phyloP scores from a whole-genome alignment of 2,329 filamentous ascomycete species.

The Monilinia vaccinii-corymbosi region DNA sequence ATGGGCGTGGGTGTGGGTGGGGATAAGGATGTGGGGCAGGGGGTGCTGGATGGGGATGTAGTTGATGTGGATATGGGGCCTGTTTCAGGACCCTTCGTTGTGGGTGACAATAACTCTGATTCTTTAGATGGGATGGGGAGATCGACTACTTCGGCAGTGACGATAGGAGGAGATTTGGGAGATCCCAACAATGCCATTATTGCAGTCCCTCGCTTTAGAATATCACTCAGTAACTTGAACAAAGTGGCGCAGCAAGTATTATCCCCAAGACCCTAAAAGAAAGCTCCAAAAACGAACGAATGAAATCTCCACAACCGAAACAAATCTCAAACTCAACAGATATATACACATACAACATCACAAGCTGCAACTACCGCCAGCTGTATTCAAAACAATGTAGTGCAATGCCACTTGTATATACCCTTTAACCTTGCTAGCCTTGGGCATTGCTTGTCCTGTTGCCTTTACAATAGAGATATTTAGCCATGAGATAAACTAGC shows the following conservation, averaged over 20 bases:
- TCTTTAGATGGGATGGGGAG: not conserved
- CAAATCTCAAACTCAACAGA: not conserved
- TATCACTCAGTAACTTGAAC: not conserved
- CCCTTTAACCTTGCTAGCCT: not conserved
- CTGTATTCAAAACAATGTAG: not conserved
- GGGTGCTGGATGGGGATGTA: not conserved
- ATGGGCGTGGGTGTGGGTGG: not conserved
- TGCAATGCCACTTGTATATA: not conserved
- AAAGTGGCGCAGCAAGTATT: too few species aligned
- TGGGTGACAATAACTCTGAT: not conserved
- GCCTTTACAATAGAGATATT: not conserved
- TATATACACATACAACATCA: not conserved
- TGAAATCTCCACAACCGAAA: not conserved
- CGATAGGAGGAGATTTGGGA: not conserved
- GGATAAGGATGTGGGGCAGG: too few species aligned
- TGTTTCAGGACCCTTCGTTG: not conserved
- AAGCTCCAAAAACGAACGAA: not conserved
- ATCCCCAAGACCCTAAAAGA: not conserved
- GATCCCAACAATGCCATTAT: not conserved
- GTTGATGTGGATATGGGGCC: not conserved
- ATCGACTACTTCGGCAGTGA: not conserved
- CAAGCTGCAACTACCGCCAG: not conserved
- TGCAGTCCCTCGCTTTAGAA: not conserved
- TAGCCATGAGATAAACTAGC: too few species aligned
- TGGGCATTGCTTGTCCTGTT: not conserved